These are phyloP conservation scores for Berkeleyomyces rouxiae DNA, from an alignment of 2,329 filamentous ascomycete genomes.

Conservation along the genomic window DNA sequence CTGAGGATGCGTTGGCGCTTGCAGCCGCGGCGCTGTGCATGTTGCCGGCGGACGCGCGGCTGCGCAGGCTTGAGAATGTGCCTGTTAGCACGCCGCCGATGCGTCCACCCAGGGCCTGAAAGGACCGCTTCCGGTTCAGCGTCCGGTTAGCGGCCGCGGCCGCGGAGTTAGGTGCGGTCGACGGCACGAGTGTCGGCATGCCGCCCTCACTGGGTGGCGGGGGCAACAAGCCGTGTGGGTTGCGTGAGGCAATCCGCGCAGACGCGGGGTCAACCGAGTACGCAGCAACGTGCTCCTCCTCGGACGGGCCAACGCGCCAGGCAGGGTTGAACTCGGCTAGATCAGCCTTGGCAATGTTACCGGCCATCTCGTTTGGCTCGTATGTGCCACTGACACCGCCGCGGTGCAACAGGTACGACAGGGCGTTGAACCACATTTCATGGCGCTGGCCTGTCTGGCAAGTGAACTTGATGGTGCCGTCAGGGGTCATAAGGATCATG, in stretches of 20 bases:
- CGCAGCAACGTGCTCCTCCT: conserved; percentile 10
- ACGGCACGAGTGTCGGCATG: not conserved
- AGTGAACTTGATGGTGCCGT: conserved; percentile 81
- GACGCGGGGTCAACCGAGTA: conserved; percentile 7
- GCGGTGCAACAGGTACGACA: conserved; percentile 79
- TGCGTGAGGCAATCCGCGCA: conserved; percentile 5
- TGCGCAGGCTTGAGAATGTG: conserved; percentile 37
- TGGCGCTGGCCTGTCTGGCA: conserved; percentile 86
- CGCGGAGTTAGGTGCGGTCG: conserved; percentile 17
- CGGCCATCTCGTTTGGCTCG: conserved; percentile 39
- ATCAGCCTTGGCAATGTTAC: conserved; percentile 43
- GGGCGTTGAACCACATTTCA: conserved; percentile 95
- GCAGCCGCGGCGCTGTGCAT: not conserved
- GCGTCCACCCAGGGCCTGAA: conserved; percentile 39
- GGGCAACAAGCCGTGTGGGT: conserved; percentile 21
- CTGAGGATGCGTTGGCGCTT: not conserved
- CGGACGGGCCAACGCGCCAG: conserved; percentile 15
- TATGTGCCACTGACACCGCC: conserved; percentile 41
- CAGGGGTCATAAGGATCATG: conserved; percentile 75
- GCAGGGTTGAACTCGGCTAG: conserved; percentile 70
- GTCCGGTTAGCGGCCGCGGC: conserved; percentile 19
- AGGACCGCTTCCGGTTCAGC: conserved; percentile 19
- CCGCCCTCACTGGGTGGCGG: conserved; percentile 31
- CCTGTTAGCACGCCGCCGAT: conserved; percentile 34
- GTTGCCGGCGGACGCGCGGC: conserved; percentile 24